Percentiles rank a stretch among this genome's conserved stretches.
Conservation (phyloP, 495 filamentous ascomycete genomes). For the Lasiosphaeris hirsuta region DNA sequence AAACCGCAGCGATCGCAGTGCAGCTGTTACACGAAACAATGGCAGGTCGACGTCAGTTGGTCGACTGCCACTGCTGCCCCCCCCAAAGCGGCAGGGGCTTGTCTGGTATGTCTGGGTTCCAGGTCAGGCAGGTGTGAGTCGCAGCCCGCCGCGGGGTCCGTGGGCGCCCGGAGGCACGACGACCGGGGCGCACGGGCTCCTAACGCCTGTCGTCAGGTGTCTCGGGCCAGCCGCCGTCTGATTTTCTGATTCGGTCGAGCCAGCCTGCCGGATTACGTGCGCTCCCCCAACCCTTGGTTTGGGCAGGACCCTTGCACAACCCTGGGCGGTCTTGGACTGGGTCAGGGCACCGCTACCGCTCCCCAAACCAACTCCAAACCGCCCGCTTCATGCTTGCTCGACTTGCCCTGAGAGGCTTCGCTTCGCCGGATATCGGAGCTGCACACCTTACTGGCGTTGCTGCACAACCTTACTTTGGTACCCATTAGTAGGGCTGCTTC, state of each 20-base stretch:
- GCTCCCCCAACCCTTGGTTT: no score
- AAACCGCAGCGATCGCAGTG: no score
- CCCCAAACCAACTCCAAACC: conserved; percentile 17
- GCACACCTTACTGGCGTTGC: no score
- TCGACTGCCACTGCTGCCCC: no score
- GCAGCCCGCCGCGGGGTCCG: conserved; percentile 4
- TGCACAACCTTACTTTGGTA: no score
- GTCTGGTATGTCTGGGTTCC: not conserved
- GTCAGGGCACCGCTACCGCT: not conserved
- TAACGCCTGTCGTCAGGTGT: not conserved
- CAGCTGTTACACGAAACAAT: no score
- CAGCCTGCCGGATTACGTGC: not conserved
- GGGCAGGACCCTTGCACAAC: no score
- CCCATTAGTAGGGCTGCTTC: not conserved
- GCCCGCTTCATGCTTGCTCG: conserved; percentile 7
- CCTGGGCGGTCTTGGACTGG: not conserved
- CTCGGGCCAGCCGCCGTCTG: conserved; percentile 5
- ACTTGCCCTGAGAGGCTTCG: not conserved
- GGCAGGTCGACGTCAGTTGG: no score
- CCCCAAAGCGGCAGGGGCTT: no score
- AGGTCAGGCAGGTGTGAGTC: not conserved
- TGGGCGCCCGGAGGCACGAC: conserved; percentile 6
- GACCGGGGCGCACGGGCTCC: conserved; percentile 10
- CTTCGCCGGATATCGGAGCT: no score
- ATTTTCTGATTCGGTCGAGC: conserved; percentile 11